Evolutionary conservation across 768 basidiomycete genomes (phyloP).

Genomic region (Boletus subparvulus): DNA sequence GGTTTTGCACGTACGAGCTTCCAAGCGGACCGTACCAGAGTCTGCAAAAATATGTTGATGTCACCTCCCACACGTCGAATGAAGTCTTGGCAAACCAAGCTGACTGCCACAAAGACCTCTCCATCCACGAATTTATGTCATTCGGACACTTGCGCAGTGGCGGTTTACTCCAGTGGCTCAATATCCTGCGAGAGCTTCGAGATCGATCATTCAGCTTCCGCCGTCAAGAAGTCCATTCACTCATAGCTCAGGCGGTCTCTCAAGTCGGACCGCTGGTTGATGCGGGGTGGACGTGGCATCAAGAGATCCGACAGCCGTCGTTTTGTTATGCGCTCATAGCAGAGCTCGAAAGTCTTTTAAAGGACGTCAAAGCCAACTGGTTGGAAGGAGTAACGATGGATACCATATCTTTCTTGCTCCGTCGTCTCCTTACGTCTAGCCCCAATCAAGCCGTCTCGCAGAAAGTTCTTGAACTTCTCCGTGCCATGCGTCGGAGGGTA

Average conservation of each 20-base stretch:
- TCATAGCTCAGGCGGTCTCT: slow-evolving; percentile 43
- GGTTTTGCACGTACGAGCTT: slow-evolving; percentile 31
- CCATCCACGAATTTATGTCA: slow-evolving; percentile 30
- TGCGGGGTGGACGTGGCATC: slow-evolving; percentile 8
- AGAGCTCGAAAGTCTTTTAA: slow-evolving; percentile 31
- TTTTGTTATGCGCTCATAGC: slow-evolving; percentile 29
- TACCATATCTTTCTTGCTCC: slow-evolving; percentile 33
- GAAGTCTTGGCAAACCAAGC: slow-evolving; percentile 39
- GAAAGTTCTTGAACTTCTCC: slow-evolving; percentile 28
- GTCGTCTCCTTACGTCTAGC: slow-evolving; percentile 36
- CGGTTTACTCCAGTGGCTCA: slow-evolving; percentile 47
- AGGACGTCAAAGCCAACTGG: slow-evolving; percentile 42
- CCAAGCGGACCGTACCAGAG: slow-evolving; percentile 32
- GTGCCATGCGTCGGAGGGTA: slow-evolving; percentile 29
- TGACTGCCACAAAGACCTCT: slow-evolving; percentile 39
- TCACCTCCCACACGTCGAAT: neutral
- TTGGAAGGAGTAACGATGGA: slow-evolving; percentile 30
- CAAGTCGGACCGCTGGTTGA: slow-evolving; percentile 37
- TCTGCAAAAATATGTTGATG: slow-evolving; percentile 33
- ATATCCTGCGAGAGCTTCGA: slow-evolving; percentile 44
- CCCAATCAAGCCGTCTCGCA: slow-evolving; percentile 8
- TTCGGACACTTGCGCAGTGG: slow-evolving; percentile 44
- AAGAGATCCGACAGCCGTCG: slow-evolving; percentile 8
- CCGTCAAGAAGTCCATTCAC: slow-evolving; percentile 37
- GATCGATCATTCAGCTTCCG: slow-evolving; percentile 39